Evolutionary conservation across 78 protist species (phyloP).

Genomic region (slime mould (Dictyostelium discoideum)): dicty_2.7 NC_007089.4:4870001-4870500

Average conservation of each 20-base stretch:
- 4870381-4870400: too few species aligned
- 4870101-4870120: not conserved
- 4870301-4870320: not conserved
- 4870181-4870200: not conserved
- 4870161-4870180: not conserved
- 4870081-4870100: not conserved
- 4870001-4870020: too few species aligned
- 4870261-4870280: not conserved
- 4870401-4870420: too few species aligned
- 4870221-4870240: too few species aligned
- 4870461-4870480: too few species aligned
- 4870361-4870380: not conserved
- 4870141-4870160: not conserved
- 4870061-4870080: not conserved
- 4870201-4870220: not conserved
- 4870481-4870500: too few species aligned
- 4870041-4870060: not conserved
- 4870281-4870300: not conserved
- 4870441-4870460: too few species aligned
- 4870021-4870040: not conserved
- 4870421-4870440: too few species aligned
- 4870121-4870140: not conserved
- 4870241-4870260: conserved; percentile 7
- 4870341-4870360: not conserved
- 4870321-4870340: not conserved